Base-by-base conservation (phyloP, 2,329 filamentous ascomycete species). In the Purpureocillium lavendulum region DNA sequence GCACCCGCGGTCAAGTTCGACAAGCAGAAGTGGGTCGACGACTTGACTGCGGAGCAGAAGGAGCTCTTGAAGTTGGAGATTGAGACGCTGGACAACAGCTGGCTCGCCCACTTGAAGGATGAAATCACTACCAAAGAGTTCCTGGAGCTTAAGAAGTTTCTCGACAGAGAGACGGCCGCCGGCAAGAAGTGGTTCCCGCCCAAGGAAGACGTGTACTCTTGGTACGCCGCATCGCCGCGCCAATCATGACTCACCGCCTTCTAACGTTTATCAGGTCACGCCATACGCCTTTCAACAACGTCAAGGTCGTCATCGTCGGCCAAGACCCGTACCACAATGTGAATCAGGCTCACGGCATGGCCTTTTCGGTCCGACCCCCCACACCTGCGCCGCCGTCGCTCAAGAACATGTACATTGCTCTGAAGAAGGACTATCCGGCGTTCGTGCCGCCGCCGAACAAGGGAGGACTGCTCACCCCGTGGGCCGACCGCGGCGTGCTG, bases 251-350 rank as follows among this genome's bases (percentile, higher is more conserved):
- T 32, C n/a, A 26, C 21, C 10, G 21, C 10, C 10, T 26, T 26
- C 21, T 26, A 26, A 26, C 21, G 21, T 10, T 5, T 26, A 10
- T 10, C 43, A 96, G 90, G 90, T 96, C 90, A 44, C 84, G 88
- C 18, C 84, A 94, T 60, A 96, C 90, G 1, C 89, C 92, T 7
- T 81, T 98, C 51, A 69, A 82, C 66, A 82, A 73, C 12, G 89
- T 97, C 60, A 95, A 94, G 62, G 84, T 85, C 41, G 89, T 98
- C 44, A 88, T 98, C 55, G 64, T 97, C 40, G 92, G 92, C 48
- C 92, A 98, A 67, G 92, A 98, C 59, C 92, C 92, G 3, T 98
- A 98, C 62, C 92, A 98, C 69, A 94, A 94, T 60, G 62, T 79
- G 59, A 94, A 94, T 62, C 92, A 98, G 70, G 92, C 92, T 37